A percentile compares a stretch with the other conserved stretches of the same genome.
Conservation (phyloP, 495 filamentous ascomycete genomes). For the Trichocladium uniseriatum region DNA sequence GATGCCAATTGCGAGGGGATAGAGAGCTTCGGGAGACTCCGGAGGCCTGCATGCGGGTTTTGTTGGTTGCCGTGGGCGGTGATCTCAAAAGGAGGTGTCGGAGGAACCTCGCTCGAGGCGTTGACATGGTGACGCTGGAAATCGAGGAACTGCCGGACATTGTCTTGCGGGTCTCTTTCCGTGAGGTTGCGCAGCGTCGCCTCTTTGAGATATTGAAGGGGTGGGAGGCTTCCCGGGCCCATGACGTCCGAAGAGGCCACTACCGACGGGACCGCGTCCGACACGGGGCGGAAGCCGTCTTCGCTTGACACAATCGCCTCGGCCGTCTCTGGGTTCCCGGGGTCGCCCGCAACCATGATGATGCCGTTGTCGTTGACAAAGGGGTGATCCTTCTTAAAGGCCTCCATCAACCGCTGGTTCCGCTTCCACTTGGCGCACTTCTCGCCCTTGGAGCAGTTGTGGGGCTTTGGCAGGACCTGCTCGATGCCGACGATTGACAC, state of each 20-base stretch:
- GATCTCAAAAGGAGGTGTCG: conserved; percentile 48
- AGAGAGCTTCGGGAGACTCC: conserved; percentile 47
- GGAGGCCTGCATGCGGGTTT: conserved; percentile 40
- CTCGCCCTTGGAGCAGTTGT: conserved; percentile 84
- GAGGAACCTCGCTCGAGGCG: conserved; percentile 44
- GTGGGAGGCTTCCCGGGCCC: conserved; percentile 52
- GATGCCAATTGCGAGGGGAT: conserved; percentile 38
- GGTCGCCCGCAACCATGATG: conserved; percentile 58
- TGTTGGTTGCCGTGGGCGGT: conserved; percentile 18
- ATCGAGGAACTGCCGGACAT: conserved; percentile 75
- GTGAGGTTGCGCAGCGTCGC: conserved; percentile 57
- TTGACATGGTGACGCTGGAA: conserved; percentile 56
- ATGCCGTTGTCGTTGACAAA: conserved; percentile 48
- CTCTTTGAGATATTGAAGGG: conserved; percentile 59
- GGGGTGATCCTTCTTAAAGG: conserved; percentile 61
- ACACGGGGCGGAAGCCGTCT: conserved; percentile 47
- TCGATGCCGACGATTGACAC: conserved; percentile 90
- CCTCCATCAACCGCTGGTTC: conserved; percentile 58
- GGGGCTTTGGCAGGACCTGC: conserved; percentile 72
- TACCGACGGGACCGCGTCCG: conserved; percentile 63
- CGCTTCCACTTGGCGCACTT: conserved; percentile 72
- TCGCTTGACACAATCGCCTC: conserved; percentile 31
- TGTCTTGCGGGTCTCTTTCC: conserved; percentile 76
- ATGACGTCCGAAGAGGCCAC: conserved; percentile 86
- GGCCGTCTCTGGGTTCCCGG: conserved; percentile 59